Conservation (phyloP, 2,329 filamentous ascomycete genomes). For the Aspergillus arachidicola region DNA sequence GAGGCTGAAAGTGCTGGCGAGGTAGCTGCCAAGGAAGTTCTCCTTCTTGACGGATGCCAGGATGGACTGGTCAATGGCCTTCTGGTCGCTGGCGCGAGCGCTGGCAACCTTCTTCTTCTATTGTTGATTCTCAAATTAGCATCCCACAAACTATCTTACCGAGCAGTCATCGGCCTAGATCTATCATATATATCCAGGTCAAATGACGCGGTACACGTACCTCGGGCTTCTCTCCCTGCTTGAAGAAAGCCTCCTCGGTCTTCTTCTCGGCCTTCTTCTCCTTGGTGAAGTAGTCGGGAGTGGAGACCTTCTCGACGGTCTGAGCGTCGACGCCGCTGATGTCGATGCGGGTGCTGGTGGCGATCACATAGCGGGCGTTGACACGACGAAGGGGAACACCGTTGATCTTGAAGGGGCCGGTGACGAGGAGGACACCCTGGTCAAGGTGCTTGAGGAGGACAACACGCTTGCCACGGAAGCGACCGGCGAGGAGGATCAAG, state of each 20-base stretch:
- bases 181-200: background rate
- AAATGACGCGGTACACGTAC: constrained; percentile 57
- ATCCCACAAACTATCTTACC: constrained; percentile 1
- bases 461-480: constrained; percentile 99
- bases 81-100: constrained; percentile 94
- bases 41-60: constrained; percentile 98
- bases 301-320: constrained; percentile 78
- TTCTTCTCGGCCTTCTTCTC: constrained; percentile 92
- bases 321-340: constrained; percentile 76
- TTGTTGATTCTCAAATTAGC: constrained; percentile 28
- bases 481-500: constrained; percentile 98
- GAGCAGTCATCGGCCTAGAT: background rate
- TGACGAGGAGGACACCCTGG: constrained; percentile 98
- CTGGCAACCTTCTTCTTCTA: constrained; percentile 97
- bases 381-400: constrained; percentile 90
- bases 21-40: constrained; percentile 89
- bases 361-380: constrained; percentile 54
- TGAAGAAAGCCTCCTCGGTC: constrained; percentile 99
- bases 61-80: constrained; percentile 96
- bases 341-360: constrained; percentile 54
- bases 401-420: constrained; percentile 99
- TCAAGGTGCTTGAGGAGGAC: constrained; percentile 97
- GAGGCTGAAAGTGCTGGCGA: constrained; percentile 94
- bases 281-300: constrained; percentile 92
- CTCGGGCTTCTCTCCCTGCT: constrained; percentile 97